phyloP scores from a whole-genome alignment of 179 eudicot species.

The Beta corolliflora region DNA sequence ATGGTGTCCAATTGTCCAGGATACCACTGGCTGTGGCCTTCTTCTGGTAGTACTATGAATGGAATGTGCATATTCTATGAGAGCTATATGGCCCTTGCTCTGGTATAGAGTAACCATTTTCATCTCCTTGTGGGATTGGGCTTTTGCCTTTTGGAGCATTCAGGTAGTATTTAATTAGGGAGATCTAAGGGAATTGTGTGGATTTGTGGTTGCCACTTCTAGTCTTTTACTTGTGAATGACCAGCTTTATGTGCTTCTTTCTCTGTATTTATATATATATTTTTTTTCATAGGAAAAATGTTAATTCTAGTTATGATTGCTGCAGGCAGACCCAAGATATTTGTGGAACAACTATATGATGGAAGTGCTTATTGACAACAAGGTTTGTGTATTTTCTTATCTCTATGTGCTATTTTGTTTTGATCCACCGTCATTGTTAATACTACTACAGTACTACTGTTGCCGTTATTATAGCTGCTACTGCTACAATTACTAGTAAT shows the following conservation, averaged over 20 bases:
- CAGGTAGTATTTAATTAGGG: not conserved
- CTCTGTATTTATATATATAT: too few relatives aligned
- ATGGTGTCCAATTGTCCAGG: not conserved
- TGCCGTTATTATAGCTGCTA: not conserved
- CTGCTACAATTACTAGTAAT: not conserved
- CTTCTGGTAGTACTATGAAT: not conserved
- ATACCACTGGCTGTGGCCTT: not conserved
- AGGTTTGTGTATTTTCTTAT: conserved; percentile 46
- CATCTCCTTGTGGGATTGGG: not conserved
- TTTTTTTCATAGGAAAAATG: not conserved
- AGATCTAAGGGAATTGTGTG: not conserved
- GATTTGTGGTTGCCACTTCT: not conserved
- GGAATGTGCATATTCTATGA: not conserved
- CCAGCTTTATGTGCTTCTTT: not conserved
- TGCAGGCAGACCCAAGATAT: conserved; percentile 95
- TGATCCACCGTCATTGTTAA: not conserved
- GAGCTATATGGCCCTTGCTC: not conserved
- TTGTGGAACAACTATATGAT: conserved; percentile 92
- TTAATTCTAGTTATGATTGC: conserved; percentile 18
- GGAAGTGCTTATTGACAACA: conserved; percentile 86
- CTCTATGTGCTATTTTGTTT: conserved; percentile 2
- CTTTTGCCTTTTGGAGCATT: not conserved
- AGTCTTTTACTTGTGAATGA: not conserved
- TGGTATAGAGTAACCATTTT: not conserved
- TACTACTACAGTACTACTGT: not conserved